These are phyloP conservation scores for Cladosporium sp. DNA, from an alignment of 2,329 filamentous ascomycete species.

Conservation along the genomic window DNA sequence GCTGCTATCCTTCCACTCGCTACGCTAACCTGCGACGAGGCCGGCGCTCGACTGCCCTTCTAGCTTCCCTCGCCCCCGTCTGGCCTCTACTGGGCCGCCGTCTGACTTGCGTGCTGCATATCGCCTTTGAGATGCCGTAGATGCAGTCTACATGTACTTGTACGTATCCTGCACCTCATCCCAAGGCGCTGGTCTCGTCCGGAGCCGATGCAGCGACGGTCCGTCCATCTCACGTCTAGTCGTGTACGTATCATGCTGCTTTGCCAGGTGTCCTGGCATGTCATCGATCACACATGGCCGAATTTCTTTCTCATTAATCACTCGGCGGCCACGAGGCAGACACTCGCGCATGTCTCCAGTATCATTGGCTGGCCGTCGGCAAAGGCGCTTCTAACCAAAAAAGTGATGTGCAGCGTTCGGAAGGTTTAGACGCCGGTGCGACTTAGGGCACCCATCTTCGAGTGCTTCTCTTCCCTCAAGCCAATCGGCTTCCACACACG, in stretches of 20 bases:
- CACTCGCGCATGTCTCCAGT: neutral
- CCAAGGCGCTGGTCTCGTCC: neutral
- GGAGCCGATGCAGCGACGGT: neutral
- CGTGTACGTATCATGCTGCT: too few species aligned
- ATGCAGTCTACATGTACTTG: too few species aligned
- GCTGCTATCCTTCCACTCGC: too few species aligned
- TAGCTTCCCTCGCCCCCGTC: neutral
- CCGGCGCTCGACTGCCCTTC: too few species aligned
- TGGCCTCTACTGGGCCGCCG: neutral
- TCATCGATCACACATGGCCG: too few species aligned
- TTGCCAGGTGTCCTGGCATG: too few species aligned
- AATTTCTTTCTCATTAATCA: neutral
- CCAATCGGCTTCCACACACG: neutral
- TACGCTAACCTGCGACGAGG: too few species aligned
- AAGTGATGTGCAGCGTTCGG: neutral
- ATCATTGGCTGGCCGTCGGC: slow-evolving; percentile 1
- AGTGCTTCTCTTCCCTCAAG: neutral
- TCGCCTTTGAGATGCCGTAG: neutral
- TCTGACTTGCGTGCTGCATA: slow-evolving; percentile 6
- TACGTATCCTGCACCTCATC: neutral
- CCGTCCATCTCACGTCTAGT: too few species aligned
- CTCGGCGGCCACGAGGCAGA: neutral
- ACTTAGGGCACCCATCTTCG: neutral
- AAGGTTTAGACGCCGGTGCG: slow-evolving; percentile 2
- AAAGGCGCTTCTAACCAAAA: neutral